phyloP scores from a whole-genome alignment of 2,329 filamentous ascomycete genomes.

The Fusarium torulosum region DNA sequence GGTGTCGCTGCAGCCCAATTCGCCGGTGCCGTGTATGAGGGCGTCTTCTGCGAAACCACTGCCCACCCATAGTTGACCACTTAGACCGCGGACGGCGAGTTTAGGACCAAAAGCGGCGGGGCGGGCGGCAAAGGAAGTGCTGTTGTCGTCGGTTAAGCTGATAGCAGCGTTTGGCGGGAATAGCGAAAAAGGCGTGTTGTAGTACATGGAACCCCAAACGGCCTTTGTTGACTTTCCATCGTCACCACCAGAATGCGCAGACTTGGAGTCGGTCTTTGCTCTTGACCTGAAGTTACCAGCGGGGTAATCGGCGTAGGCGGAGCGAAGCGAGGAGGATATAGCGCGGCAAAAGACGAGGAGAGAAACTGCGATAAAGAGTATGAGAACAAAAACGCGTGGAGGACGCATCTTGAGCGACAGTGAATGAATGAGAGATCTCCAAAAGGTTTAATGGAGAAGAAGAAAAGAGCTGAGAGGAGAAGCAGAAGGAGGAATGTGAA shows the following conservation, averaged over 20 bases:
- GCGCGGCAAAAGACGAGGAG: constrained; percentile 69
- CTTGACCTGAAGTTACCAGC: constrained; percentile 44
- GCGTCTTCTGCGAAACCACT: constrained; percentile 89
- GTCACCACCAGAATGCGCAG: constrained; percentile 27
- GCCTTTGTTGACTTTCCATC: constrained; percentile 42
- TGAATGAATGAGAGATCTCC: constrained; percentile 18
- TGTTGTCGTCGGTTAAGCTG: constrained; percentile 97
- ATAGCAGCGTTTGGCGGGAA: constrained; percentile 97
- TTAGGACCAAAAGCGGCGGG: constrained; percentile 92
- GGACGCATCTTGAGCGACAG: constrained; percentile 62
- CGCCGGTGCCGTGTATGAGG: constrained; percentile 75
- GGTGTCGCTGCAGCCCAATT: constrained; percentile 95
- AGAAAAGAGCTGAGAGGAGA: constrained; percentile 9
- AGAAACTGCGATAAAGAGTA: constrained; percentile 65
- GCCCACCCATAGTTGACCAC: constrained; percentile 92
- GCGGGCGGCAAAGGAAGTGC: constrained; percentile 92
- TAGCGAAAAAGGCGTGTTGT: constrained; percentile 82
- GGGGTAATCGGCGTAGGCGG: constrained; percentile 48
- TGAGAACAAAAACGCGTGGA: constrained; percentile 66
- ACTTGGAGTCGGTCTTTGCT: constrained; percentile 26
- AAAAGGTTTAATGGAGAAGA: constrained; percentile 7
- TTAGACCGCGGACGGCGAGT: constrained; percentile 80
- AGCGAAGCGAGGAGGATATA: constrained; percentile 56
- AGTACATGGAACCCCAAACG: constrained; percentile 70
- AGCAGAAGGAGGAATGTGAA: constrained; percentile 18